Evolutionary conservation across 2,329 filamentous ascomycete species (phyloP).

Genomic region (Madurella fahalii): DNA sequence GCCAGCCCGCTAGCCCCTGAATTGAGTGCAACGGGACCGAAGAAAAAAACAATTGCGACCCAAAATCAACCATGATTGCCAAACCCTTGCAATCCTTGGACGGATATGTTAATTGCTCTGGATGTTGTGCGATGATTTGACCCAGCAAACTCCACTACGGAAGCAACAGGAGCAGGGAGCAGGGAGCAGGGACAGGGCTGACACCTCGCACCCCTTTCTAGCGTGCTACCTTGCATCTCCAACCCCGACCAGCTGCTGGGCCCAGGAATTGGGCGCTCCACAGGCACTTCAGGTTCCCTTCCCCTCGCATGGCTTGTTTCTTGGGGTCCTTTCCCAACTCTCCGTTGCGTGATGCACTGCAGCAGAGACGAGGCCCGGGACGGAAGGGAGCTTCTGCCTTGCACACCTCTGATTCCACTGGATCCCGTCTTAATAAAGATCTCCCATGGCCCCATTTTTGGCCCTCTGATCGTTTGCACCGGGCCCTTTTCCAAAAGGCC

Average conservation of each 20-base stretch:
- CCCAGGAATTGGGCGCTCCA: slow-evolving; percentile 1
- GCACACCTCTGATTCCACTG: background rate
- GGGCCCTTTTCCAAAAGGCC: background rate
- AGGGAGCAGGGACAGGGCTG: slow-evolving; percentile 24
- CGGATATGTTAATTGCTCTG: slow-evolving; percentile 7
- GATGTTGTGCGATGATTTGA: slow-evolving; percentile 8
- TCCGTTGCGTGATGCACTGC: slow-evolving; percentile 7
- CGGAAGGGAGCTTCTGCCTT: background rate
- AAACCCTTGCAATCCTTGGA: slow-evolving; percentile 10
- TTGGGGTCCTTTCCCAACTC: background rate
- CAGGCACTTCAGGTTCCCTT: background rate
- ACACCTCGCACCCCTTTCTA: slow-evolving; percentile 6
- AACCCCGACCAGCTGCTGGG: slow-evolving; percentile 11
- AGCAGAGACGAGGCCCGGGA: background rate
- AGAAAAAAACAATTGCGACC: background rate
- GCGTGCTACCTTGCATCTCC: slow-evolving; percentile 4
- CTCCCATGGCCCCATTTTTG: background rate
- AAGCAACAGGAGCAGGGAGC: slow-evolving; percentile 16
- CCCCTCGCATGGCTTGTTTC: background rate
- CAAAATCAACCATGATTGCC: background rate
- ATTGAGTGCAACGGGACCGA: background rate
- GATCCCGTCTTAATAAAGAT: background rate
- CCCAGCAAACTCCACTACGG: slow-evolving; percentile 22
- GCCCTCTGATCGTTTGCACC: background rate
- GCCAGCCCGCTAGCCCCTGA: background rate